These are phyloP conservation scores for Pseudogymnoascus sp. DNA, from an alignment of 2,329 filamentous ascomycete genomes.

Conservation along the genomic window DNA sequence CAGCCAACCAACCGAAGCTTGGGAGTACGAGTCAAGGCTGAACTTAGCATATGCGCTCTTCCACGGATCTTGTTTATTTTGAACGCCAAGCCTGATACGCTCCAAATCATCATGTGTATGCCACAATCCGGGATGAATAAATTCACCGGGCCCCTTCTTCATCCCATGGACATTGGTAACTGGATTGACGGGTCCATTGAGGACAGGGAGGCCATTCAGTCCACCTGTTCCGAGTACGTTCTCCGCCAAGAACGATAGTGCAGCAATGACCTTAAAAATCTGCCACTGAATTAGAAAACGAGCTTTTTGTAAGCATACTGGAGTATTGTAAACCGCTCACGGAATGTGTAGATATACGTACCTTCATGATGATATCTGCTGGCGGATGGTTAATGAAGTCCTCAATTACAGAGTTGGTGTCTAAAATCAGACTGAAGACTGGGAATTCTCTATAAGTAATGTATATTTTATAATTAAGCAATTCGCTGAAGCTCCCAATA, in stretches of 20 bases:
- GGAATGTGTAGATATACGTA: neutral
- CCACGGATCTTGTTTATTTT: neutral
- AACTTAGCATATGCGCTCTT: constrained; percentile 14
- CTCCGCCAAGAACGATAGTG: neutral
- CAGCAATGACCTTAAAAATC: neutral
- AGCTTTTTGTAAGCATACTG: neutral
- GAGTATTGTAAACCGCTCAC: neutral
- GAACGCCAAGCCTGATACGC: constrained; percentile 23
- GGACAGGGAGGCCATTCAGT: constrained; percentile 19
- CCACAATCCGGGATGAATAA: constrained; percentile 29
- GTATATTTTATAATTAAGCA: neutral
- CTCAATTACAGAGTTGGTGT: neutral
- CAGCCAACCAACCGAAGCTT: neutral
- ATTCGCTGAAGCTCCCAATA: neutral
- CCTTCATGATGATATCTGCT: neutral
- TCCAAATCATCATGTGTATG: constrained; percentile 30
- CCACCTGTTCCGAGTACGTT: constrained; percentile 14
- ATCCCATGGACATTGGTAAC: constrained; percentile 12
- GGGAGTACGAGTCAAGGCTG: constrained; percentile 12
- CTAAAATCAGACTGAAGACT: neutral
- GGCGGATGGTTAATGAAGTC: neutral
- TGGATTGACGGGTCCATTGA: constrained; percentile 23
- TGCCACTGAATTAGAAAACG: neutral
- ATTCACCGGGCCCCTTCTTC: constrained; percentile 16
- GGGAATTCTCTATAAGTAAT: neutral